A percentile compares a stretch with the other conserved stretches of the same genome.
These are phyloP conservation scores for Boletus barrowsii DNA, from an alignment of 768 basidiomycete genomes.

Conservation along the genomic window DNA sequence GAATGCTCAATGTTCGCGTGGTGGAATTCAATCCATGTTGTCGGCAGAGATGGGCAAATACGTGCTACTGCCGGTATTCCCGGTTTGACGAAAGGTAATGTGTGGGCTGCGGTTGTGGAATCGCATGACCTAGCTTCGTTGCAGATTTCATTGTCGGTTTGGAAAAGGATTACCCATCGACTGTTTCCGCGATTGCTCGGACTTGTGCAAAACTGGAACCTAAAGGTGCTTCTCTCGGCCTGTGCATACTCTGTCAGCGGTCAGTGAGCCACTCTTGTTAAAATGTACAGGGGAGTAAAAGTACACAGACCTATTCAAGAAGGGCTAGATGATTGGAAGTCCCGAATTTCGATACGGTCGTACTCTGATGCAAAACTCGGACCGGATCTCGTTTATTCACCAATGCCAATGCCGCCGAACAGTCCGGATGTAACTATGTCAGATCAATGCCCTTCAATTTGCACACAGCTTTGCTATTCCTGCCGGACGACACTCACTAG, in stretches of 20 bases:
- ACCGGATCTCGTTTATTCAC: constrained; percentile 12
- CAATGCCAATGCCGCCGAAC: neutral
- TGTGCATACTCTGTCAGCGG: constrained; percentile 69
- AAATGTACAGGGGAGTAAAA: neutral
- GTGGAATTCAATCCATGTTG: constrained; percentile 59
- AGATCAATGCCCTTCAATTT: constrained; percentile 28
- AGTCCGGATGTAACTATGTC: neutral
- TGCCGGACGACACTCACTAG: constrained; percentile 63
- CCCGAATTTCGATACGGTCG: constrained; percentile 67
- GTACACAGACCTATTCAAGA: constrained; percentile 55
- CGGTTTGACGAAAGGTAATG: constrained; percentile 63
- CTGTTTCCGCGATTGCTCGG: constrained; percentile 78
- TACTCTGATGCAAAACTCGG: constrained; percentile 22
- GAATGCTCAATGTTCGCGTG: constrained; percentile 77
- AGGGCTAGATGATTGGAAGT: constrained; percentile 71
- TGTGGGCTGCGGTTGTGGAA: neutral
- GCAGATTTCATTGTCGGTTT: constrained; percentile 77
- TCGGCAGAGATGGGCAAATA: constrained; percentile 46
- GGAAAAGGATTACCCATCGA: constrained; percentile 82
- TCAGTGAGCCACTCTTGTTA: constrained; percentile 22
- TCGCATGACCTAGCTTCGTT: neutral
- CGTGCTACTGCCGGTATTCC: constrained; percentile 58
- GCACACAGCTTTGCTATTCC: constrained; percentile 54
- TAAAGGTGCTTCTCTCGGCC: constrained; percentile 46
- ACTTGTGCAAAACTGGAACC: constrained; percentile 78